Evolutionary conservation across 192 early-diverging fungal species (phyloP).

Genomic region (Cetraspora pellucida): DNA sequence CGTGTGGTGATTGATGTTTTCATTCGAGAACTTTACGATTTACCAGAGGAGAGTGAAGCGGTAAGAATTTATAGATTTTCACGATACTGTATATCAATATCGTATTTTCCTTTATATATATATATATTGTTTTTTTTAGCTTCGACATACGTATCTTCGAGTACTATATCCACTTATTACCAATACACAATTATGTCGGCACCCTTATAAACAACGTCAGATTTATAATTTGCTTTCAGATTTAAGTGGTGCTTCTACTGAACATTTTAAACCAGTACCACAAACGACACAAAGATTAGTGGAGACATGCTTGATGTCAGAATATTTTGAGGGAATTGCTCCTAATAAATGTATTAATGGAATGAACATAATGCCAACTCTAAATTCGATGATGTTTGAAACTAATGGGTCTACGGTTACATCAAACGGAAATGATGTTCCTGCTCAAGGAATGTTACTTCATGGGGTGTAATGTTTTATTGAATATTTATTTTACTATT

Average conservation of each 20-base stretch:
- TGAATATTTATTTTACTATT: too few relatives aligned
- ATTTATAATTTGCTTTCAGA: constrained; percentile 49
- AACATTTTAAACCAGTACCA: constrained; percentile 43
- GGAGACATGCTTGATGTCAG: constrained; percentile 43
- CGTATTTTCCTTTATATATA: background rate
- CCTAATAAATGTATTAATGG: background rate
- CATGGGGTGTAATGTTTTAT: too few relatives aligned
- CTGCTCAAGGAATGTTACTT: background rate
- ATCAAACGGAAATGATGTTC: background rate
- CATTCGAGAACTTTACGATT: constrained; percentile 77
- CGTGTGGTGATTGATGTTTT: constrained; percentile 85
- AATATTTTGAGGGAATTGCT: constrained; percentile 19
- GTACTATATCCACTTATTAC: constrained; percentile 65
- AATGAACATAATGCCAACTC: background rate
- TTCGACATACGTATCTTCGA: constrained; percentile 70
- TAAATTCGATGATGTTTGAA: background rate
- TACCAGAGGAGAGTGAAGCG: constrained; percentile 58
- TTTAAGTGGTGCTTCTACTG: constrained; percentile 37
- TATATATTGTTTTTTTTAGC: constrained; percentile 34
- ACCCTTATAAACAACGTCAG: constrained; percentile 53
- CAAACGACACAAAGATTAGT: constrained; percentile 51
- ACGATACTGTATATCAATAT: background rate
- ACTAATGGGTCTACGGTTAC: background rate
- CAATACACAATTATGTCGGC: constrained; percentile 56
- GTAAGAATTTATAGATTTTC: background rate